phyloP scores from a whole-genome alignment of 371 early-diverging fungal species.

The Rhizopus arrhizus region DNA sequence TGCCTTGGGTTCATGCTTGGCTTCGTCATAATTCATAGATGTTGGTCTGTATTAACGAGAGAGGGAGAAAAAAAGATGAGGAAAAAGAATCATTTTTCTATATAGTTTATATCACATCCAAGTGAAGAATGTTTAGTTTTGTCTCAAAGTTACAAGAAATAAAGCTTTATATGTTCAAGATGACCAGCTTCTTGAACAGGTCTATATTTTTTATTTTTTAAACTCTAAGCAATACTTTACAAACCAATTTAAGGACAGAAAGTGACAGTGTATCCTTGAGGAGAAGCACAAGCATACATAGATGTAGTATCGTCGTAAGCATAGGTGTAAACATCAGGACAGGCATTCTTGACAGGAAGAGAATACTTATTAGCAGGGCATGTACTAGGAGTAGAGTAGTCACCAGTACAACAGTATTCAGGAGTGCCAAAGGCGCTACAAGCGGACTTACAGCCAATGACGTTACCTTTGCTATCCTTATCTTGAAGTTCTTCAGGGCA shows the following conservation, averaged over 20 bases:
- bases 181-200: constrained; percentile 2
- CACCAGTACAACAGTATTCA: constrained; percentile 27
- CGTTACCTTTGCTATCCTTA: constrained; percentile 19
- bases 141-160: no score
- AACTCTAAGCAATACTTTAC: not conserved
- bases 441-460: constrained; percentile 26
- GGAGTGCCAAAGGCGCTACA: constrained; percentile 25
- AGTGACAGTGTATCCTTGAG: constrained; percentile 29
- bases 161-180: not conserved
- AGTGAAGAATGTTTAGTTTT: not conserved
- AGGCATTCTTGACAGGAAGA: constrained; percentile 8
- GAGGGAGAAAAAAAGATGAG: not conserved
- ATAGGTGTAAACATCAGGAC: constrained; percentile 26
- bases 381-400: not conserved
- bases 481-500: constrained; percentile 30
- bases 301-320: constrained; percentile 31
- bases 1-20: not conserved
- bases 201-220: not conserved
- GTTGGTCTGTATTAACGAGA: not conserved
- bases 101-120: constrained; percentile 5
- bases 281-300: constrained; percentile 26
- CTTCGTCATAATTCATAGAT: constrained; percentile 1
- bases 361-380: constrained; percentile 25
- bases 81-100: not conserved
- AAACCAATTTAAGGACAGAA: constrained; percentile 19